Evolutionary conservation across 2,329 filamentous ascomycete genomes (phyloP).

Genomic region (Sarocladiaceae sp.): DNA sequence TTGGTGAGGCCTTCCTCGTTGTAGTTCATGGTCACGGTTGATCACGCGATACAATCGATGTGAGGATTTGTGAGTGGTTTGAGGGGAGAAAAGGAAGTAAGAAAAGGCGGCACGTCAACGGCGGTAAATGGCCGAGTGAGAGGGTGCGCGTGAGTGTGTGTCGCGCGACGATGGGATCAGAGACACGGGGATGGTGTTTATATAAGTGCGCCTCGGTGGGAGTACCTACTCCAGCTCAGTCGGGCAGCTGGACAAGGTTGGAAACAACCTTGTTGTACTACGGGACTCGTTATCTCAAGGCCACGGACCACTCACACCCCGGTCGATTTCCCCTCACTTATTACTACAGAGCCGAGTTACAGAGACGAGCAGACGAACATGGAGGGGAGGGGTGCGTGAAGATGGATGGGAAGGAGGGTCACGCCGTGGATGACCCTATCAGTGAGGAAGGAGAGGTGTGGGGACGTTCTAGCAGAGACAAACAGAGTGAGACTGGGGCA

Average conservation of each 20-base stretch:
- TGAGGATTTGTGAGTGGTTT: background rate
- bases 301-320: background rate
- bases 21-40: background rate
- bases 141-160: background rate
- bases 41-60: background rate
- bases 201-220: background rate
- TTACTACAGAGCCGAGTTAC: no score
- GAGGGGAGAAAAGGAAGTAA: background rate
- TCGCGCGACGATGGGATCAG: background rate
- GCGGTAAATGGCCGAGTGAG: background rate
- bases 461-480: no score
- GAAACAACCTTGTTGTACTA: slow-evolving; percentile 4
- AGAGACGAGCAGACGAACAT: no score
- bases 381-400: background rate
- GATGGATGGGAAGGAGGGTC: background rate
- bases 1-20: slow-evolving; percentile 7
- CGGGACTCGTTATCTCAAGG: background rate
- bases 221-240: background rate
- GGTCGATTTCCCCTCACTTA: slow-evolving; percentile 5
- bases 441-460: background rate
- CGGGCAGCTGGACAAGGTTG: slow-evolving; percentile 2
- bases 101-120: background rate
- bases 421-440: slow-evolving; percentile 7
- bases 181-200: background rate
- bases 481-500: no score